Base-by-base conservation (phyloP, 2,329 filamentous ascomycete species). In the Nothomitra cinnamomea region DNA sequence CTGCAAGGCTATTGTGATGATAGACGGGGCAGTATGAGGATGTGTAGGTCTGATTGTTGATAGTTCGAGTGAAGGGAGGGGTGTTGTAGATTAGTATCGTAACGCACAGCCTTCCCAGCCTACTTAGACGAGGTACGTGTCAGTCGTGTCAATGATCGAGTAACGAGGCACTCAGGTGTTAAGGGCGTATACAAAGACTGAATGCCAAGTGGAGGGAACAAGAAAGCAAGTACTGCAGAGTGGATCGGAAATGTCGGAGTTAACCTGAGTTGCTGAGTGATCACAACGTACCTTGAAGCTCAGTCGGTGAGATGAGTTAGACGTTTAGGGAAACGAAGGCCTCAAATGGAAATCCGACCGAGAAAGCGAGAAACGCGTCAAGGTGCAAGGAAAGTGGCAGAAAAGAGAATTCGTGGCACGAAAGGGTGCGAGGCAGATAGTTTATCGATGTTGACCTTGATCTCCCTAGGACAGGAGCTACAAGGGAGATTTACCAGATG, bases 71-170 rank as follows among this genome's bases (percentile, higher is more conserved):
- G 24, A 32, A 22, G n/a, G 43, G 45, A 19, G 45, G 32, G 24
- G 45, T 49, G 45, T 48, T 17, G 32, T 35, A 24, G 45, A 17
- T 13, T 22, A 7, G 45, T 49, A 49, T 49, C 25, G 45, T 49
- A 24, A 49, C 45, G 45, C 32, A 28, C 45, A 49, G 45, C 45
- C 45, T 17, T 24, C 24, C 32, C 28, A 19, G 45, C 45, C 45
- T 35, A 28, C 24, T 49, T 49, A 35, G 45, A 49, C 45, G 45
- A 49, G 19, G 45, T 49, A 49, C 45, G 45, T 49, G 45, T 49
- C 45, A 49, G 25, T 49, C 45, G 45, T 19, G 24, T 49, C 45
- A 49, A 48, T 24, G n/a, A 2, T 49, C 17, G 24, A 49, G 32
- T 28, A 49, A 49, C 22, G 43, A 25, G 28, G 28, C 28, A 32